A percentile compares a stretch with the other conserved stretches of the same genome.
phyloP scores from a whole-genome alignment of 345 rosid species.

The Rubroshorea leprosula region DNA sequence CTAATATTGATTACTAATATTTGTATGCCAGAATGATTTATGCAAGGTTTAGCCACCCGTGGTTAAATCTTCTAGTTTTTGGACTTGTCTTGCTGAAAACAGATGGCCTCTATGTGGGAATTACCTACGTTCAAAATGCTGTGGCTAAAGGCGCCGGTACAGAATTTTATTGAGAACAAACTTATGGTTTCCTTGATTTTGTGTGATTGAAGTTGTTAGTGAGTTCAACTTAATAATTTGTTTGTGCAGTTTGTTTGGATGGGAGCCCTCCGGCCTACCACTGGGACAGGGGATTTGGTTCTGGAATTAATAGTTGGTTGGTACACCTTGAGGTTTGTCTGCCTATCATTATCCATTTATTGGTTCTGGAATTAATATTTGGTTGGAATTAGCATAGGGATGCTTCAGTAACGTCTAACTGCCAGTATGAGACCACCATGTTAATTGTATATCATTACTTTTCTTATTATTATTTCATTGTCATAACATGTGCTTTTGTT shows the following conservation, averaged over 20 bases:
- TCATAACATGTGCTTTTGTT: not conserved
- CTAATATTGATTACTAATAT: not conserved
- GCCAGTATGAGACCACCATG: no score
- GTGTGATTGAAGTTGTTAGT: not conserved
- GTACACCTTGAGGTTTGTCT: conserved; percentile 72
- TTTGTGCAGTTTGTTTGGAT: conserved; percentile 76
- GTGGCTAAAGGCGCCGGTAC: conserved; percentile 84
- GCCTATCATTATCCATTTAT: not conserved
- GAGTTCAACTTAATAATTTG: not conserved
- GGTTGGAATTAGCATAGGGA: no score
- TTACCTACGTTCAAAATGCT: conserved; percentile 56
- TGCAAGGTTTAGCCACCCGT: conserved; percentile 38
- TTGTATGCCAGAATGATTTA: conserved; percentile 53
- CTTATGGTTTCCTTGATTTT: not conserved
- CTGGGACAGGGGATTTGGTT: conserved; percentile 62
- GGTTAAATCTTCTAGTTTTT: conserved; percentile 36
- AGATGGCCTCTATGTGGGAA: conserved; percentile 45
- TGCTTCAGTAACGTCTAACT: no score
- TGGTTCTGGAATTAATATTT: conserved; percentile 1
- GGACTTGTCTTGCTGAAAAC: conserved; percentile 34
- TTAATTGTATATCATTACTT: no score
- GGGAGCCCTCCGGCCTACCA: conserved; percentile 98
- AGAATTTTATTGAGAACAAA: not conserved
- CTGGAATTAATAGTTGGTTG: conserved; percentile 79
- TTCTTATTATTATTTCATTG: not conserved